These are phyloP conservation scores for Madurella mycetomatis DNA, from an alignment of 2,329 filamentous ascomycete genomes.

Conservation along the genomic window DNA sequence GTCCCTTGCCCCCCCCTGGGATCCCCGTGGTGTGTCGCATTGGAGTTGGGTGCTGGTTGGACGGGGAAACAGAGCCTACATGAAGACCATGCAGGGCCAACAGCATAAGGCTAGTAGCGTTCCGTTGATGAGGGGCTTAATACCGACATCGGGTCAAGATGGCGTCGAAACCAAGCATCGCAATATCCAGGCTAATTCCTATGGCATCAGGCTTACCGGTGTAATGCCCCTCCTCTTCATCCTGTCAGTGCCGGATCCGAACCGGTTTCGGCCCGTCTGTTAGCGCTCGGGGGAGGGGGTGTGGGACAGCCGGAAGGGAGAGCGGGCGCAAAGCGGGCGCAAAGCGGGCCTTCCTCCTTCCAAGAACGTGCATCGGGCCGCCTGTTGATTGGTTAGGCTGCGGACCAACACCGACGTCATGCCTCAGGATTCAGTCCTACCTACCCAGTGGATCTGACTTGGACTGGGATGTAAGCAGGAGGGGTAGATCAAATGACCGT, in stretches of 20 bases:
- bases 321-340: too few species aligned
- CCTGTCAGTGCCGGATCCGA: conserved; percentile 1
- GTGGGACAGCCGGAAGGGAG: not conserved
- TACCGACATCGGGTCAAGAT: not conserved
- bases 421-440: too few species aligned
- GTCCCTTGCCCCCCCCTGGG: not conserved
- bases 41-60: not conserved
- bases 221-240: not conserved
- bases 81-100: not conserved
- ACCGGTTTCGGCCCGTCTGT: not conserved
- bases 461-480: too few species aligned
- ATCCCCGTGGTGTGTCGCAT: not conserved
- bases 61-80: too few species aligned
- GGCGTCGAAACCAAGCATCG: not conserved
- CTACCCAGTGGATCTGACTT: too few species aligned
- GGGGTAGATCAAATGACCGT: too few species aligned
- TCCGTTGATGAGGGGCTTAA: not conserved
- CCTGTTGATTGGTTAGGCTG: conserved; percentile 1
- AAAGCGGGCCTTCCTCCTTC: conserved; percentile 2
- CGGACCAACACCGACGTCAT: not conserved
- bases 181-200: not conserved
- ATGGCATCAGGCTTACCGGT: not conserved
- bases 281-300: not conserved
- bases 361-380: conserved; percentile 13
- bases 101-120: not conserved